phyloP scores from a whole-genome alignment of 345 rosid genomes.

The Euphorbia tirucalli region DNA sequence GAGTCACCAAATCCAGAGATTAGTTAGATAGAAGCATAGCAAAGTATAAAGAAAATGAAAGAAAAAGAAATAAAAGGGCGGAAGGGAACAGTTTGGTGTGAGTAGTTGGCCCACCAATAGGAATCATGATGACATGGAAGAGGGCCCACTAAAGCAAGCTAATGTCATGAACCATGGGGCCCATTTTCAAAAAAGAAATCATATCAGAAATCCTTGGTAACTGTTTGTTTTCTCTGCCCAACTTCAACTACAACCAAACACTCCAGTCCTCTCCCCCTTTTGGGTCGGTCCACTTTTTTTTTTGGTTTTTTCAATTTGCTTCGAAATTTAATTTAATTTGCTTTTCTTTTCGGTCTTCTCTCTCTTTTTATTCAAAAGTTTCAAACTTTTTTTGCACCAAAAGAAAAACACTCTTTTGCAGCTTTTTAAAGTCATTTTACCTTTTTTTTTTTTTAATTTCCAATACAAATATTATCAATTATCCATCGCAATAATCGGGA shows the following conservation, averaged over 20 bases:
- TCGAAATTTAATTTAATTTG: too few relatives aligned
- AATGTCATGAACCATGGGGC: constrained; percentile 25
- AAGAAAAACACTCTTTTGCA: neutral
- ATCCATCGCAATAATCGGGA: too few relatives aligned
- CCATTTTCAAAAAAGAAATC: constrained; percentile 13
- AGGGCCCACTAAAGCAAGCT: constrained; percentile 18
- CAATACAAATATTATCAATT: too few relatives aligned
- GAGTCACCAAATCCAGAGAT: neutral
- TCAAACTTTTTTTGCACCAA: neutral
- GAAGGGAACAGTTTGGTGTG: constrained; percentile 15
- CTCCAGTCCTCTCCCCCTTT: neutral
- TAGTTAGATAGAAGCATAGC: constrained; percentile 2
- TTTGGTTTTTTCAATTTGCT: neutral
- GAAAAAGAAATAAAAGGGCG: neutral
- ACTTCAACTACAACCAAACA: neutral
- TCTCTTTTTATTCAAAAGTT: neutral
- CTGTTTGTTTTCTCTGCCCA: neutral
- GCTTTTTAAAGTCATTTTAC: neutral
- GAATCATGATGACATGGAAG: constrained; percentile 23
- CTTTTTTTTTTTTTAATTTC: too few relatives aligned
- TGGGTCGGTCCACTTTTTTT: neutral
- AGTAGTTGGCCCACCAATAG: constrained; percentile 31
- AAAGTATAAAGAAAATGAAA: too few relatives aligned
- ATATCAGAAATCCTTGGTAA: neutral
- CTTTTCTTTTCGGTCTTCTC: neutral